Evolutionary conservation across 106 monocot species (phyloP).

Genomic region (Acorus calamus): DNA sequence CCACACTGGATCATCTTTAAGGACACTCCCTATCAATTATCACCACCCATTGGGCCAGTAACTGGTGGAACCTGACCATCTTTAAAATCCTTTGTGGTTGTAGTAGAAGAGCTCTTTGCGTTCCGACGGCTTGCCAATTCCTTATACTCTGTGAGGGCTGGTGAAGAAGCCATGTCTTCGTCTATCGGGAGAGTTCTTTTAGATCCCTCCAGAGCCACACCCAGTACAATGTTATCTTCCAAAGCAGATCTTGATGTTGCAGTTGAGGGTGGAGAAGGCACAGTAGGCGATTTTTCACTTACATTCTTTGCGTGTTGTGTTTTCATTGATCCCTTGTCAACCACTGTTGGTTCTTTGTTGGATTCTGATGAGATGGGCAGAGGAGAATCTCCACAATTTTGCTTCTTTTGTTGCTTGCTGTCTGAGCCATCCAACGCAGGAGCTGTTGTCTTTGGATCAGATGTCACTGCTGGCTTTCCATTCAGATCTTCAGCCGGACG

Average conservation of each 20-base stretch:
- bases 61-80: slow-evolving; percentile 15
- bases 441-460: slow-evolving; percentile 22
- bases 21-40: too few species aligned
- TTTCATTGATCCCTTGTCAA: background rate
- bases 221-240: slow-evolving; percentile 60
- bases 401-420: slow-evolving; percentile 35
- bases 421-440: slow-evolving; percentile 20
- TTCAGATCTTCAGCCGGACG: slow-evolving; percentile 36
- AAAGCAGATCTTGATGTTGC: slow-evolving; percentile 16
- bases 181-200: slow-evolving; percentile 57
- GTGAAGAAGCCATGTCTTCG: slow-evolving; percentile 11
- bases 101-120: slow-evolving; percentile 24
- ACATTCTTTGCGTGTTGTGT: slow-evolving; percentile 12
- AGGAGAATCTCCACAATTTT: slow-evolving; percentile 11
- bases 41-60: slow-evolving; percentile 1
- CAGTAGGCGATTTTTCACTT: slow-evolving; percentile 13
- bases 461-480: slow-evolving; percentile 14
- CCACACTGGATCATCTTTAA: too few species aligned
- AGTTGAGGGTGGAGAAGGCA: background rate
- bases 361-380: background rate
- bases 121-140: slow-evolving; percentile 26
- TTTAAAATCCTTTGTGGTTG: slow-evolving; percentile 23
- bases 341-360: slow-evolving; percentile 1
- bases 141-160: slow-evolving; percentile 25
- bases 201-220: slow-evolving; percentile 54